Evolutionary conservation across 75 land plant genomes (phyloP).

Genomic region (Cunninghamia lanceolata): DNA sequence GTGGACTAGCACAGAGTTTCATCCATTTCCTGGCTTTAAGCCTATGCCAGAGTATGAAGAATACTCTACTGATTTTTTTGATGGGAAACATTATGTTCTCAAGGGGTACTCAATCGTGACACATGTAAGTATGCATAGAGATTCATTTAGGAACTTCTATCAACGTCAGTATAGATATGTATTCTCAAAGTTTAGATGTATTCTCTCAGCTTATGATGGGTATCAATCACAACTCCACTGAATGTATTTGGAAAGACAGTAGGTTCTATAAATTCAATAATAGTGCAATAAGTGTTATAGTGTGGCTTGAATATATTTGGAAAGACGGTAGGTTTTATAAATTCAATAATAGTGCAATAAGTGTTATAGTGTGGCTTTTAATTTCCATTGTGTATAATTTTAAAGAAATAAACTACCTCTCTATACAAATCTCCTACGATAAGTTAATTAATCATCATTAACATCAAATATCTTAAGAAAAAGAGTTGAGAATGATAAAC

Average conservation of each 20-base stretch:
- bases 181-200: constrained; percentile 36
- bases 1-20: constrained; percentile 31
- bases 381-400: too few species aligned
- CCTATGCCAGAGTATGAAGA: constrained; percentile 34
- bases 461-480: too few species aligned
- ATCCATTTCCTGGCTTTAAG: constrained; percentile 35
- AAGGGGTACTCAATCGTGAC: constrained; percentile 43
- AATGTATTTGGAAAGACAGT: background rate
- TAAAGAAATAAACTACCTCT: too few species aligned
- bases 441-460: too few species aligned
- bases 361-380: background rate
- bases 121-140: constrained; percentile 22
- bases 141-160: constrained; percentile 35
- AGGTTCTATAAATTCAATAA: background rate
- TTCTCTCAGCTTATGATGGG: background rate
- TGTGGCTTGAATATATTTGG: background rate
- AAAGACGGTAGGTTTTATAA: background rate
- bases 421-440: too few species aligned
- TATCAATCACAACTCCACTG: background rate
- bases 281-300: background rate
- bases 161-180: constrained; percentile 46
- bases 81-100: constrained; percentile 38
- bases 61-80: constrained; percentile 45
- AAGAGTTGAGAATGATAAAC: too few species aligned
- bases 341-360: too few species aligned